A percentile compares a stretch with the other conserved stretches of the same genome.
Conservation (phyloP, 495 filamentous ascomycete species). For the Rostrohypoxylon terebratum region DNA sequence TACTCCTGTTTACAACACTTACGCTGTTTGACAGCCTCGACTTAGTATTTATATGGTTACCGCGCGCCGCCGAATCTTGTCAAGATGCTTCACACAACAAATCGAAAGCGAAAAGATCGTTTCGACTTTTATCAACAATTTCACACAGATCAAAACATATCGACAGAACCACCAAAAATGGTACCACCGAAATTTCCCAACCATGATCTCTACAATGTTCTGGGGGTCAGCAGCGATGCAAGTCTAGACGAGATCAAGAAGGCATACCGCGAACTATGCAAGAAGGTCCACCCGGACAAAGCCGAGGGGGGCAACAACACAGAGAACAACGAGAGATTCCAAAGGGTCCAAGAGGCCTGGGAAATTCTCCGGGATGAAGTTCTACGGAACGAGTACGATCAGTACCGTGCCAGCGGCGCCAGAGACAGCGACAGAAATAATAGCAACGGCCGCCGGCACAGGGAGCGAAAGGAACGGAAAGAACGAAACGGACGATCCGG, state of each 20-base stretch:
- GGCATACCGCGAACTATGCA: conserved; percentile 27
- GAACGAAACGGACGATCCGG: neutral
- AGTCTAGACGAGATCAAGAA: conserved; percentile 37
- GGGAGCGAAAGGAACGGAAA: conserved; percentile 3
- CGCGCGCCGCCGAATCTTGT: neutral
- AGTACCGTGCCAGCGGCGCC: conserved; percentile 14
- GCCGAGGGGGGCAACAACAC: conserved; percentile 30
- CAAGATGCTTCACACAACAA: conserved; percentile 2
- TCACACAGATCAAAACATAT: neutral
- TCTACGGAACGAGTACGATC: conserved; percentile 33
- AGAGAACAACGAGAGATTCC: conserved; percentile 32
- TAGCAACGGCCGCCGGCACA: conserved; percentile 10
- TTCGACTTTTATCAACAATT: neutral
- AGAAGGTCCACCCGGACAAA: conserved; percentile 38
- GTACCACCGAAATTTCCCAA: conserved; percentile 22
- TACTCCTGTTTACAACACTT: neutral
- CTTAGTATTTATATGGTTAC: neutral
- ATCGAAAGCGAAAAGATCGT: conserved; percentile 1
- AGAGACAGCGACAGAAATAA: neutral
- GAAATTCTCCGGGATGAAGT: conserved; percentile 30
- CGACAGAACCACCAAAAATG: conserved; percentile 14
- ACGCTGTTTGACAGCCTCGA: neutral
- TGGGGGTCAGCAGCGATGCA: conserved; percentile 27
- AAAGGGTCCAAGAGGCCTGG: conserved; percentile 30
- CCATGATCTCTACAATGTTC: conserved; percentile 35